Conservation (phyloP, 192 early-diverging fungal genomes). For the Chytriomyces sp. region DNA sequence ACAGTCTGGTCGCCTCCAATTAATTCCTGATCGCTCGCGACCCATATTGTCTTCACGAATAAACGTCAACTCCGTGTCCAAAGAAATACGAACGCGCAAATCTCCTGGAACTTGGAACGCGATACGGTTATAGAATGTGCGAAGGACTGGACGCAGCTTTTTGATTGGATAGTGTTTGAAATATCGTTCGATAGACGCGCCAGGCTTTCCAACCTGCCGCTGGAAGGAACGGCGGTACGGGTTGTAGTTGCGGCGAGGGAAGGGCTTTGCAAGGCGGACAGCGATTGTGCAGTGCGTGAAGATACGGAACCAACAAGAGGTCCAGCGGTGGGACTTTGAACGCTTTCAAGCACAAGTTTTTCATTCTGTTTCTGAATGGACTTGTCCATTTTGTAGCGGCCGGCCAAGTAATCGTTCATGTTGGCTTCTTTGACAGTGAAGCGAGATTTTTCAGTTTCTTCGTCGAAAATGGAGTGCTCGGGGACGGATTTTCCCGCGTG, state of each 20-base stretch:
- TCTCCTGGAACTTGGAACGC: constrained; percentile 98
- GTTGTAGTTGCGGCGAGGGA: constrained; percentile 25
- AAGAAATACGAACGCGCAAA: constrained; percentile 86
- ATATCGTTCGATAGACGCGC: constrained; percentile 74
- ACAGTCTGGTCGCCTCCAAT: constrained; percentile 92
- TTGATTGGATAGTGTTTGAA: constrained; percentile 67
- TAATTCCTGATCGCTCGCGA: constrained; percentile 71
- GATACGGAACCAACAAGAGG: neutral
- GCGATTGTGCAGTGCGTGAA: neutral
- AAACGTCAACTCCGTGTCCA: constrained; percentile 95
- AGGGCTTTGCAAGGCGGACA: neutral
- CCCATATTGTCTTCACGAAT: constrained; percentile 91
- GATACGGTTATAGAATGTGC: constrained; percentile 95
- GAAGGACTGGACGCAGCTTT: constrained; percentile 74
- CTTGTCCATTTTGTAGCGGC: constrained; percentile 74
- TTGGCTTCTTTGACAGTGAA: constrained; percentile 94
- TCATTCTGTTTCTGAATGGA: constrained; percentile 66
- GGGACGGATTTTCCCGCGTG: neutral
- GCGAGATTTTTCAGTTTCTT: constrained; percentile 80
- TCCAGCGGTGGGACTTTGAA: constrained; percentile 2
- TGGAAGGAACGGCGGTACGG: constrained; percentile 26
- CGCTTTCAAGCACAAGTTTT: constrained; percentile 31
- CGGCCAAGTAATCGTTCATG: constrained; percentile 82
- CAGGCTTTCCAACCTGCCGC: constrained; percentile 61
- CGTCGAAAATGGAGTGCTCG: constrained; percentile 36